phyloP scores from a whole-genome alignment of 2,329 filamentous ascomycete species.

The Monilinia vaccinii-corymbosi region DNA sequence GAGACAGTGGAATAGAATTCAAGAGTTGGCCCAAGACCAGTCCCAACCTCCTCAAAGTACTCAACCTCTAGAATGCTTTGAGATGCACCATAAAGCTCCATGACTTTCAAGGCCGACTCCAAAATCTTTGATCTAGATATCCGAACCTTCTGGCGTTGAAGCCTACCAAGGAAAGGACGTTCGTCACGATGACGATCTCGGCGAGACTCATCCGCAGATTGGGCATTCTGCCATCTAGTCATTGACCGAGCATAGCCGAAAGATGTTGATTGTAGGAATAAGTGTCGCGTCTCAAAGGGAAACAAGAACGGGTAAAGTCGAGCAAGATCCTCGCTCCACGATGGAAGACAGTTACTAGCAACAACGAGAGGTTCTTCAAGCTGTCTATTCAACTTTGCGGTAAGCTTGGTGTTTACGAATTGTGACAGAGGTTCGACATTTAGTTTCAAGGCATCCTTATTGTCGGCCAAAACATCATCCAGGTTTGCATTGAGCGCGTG shows the following conservation, averaged over 20 bases:
- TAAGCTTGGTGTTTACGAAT: conserved; percentile 97
- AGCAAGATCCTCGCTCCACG: conserved; percentile 91
- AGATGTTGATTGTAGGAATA: conserved; percentile 95
- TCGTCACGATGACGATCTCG: conserved; percentile 80
- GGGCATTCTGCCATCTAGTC: conserved; percentile 92
- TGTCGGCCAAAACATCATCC: conserved; percentile 78
- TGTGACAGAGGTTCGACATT: conserved; percentile 79
- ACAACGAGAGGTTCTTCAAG: conserved; percentile 95
- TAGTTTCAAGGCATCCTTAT: conserved; percentile 59
- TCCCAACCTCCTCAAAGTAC: conserved; percentile 98
- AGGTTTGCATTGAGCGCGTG: conserved; percentile 90
- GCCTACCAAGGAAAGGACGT: conserved; percentile 77
- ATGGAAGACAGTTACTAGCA: conserved; percentile 89
- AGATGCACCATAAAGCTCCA: conserved; percentile 96
- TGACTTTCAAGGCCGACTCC: conserved; percentile 94
- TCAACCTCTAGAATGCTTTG: conserved; percentile 95
- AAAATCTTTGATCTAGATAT: conserved; percentile 92
- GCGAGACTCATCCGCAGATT: conserved; percentile 70
- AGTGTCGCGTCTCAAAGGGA: conserved; percentile 91
- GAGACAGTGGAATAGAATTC: conserved; percentile 98
- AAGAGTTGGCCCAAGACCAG: conserved; percentile 85
- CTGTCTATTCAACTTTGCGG: conserved; percentile 93
- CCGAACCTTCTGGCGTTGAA: conserved; percentile 95
- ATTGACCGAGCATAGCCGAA: conserved; percentile 97
- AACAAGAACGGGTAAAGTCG: conserved; percentile 94